phyloP scores from a whole-genome alignment of 345 rosid species.

The Iberis pinnata region DNA sequence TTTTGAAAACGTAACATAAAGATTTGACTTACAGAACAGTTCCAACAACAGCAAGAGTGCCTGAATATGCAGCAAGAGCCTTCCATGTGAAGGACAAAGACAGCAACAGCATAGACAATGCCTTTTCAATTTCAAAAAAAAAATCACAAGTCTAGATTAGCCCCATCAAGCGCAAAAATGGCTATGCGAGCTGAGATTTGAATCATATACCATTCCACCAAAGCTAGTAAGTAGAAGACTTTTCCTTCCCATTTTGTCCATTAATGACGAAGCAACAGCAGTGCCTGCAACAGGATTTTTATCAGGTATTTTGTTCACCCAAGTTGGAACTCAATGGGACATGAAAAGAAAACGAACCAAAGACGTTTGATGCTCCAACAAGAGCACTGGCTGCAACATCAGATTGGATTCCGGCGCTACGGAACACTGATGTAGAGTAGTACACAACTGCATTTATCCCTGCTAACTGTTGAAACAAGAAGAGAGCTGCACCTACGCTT shows the following conservation, averaged over 20 bases:
- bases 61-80: conserved; percentile 86
- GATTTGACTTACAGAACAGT: conserved; percentile 79
- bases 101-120: conserved; percentile 83
- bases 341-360: conserved; percentile 39
- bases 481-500: conserved; percentile 94
- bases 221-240: conserved; percentile 86
- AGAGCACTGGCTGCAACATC: conserved; percentile 99
- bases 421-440: conserved; percentile 94
- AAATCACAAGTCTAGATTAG: neutral
- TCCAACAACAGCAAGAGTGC: conserved; percentile 82
- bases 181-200: neutral
- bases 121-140: conserved; percentile 48
- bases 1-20: neutral
- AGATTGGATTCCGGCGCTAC: conserved; percentile 80
- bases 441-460: conserved; percentile 98
- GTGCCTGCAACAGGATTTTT: conserved; percentile 50
- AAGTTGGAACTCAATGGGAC: conserved; percentile 8
- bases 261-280: conserved; percentile 85
- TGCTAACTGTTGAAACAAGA: conserved; percentile 95
- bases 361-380: conserved; percentile 94
- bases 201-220: conserved; percentile 67
- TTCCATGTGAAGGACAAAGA: conserved; percentile 93
- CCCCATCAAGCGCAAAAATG: neutral
- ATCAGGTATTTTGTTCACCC: neutral
- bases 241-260: conserved; percentile 97